phyloP scores from a whole-genome alignment of 257 asterid genomes.

The Mentha longifolia region DNA sequence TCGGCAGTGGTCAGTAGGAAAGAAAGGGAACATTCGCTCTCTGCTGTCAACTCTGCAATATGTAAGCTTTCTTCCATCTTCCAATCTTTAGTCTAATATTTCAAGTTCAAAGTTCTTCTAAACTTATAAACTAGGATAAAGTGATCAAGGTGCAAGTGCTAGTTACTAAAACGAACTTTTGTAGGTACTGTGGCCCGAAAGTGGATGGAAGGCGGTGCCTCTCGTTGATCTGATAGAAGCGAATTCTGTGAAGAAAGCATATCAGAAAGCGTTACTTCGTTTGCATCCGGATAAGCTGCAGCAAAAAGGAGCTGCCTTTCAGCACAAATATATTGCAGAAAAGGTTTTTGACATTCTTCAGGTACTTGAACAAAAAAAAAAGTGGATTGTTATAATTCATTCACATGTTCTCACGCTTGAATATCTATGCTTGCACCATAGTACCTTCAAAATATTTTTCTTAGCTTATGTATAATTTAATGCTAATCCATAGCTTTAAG shows the following conservation, averaged over 20 bases:
- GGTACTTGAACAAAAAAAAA: conserved; percentile 43
- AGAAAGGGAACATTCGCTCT: conserved; percentile 95
- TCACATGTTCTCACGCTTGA: neutral
- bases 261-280: conserved; percentile 84
- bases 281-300: conserved; percentile 97
- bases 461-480: neutral
- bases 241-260: conserved; percentile 78
- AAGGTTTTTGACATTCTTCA: conserved; percentile 92
- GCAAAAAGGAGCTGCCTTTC: conserved; percentile 81
- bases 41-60: conserved; percentile 85
- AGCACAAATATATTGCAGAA: conserved; percentile 76
- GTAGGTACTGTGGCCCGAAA: conserved; percentile 86
- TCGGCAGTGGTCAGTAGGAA: conserved; percentile 85
- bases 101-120: neutral
- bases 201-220: conserved; percentile 95
- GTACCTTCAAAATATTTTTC: neutral
- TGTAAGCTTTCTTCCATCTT: conserved; percentile 46
- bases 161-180: neutral
- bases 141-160: too few relatives aligned
- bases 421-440: neutral
- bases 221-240: conserved; percentile 83
- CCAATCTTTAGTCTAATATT: conserved; percentile 2
- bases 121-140: too few relatives aligned
- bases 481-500: neutral
- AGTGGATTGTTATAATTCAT: too few relatives aligned